Conservation (phyloP, 2,329 filamentous ascomycete genomes). For the Neophaeococcomyces aloes region DNA sequence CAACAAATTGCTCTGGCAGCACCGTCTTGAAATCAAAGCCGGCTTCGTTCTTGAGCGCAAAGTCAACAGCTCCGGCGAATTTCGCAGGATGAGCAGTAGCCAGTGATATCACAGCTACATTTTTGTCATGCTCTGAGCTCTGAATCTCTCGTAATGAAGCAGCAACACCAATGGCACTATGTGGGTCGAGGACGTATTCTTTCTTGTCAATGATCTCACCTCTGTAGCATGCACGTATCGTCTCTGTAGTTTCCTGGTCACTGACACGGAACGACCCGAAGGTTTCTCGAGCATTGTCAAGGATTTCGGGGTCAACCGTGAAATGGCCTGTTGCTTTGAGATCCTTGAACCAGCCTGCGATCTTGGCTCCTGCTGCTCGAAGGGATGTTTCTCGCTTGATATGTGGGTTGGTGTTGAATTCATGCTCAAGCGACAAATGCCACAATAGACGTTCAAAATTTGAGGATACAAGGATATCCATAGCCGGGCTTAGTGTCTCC, state of each 20-base stretch:
- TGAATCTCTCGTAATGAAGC: slow-evolving; percentile 61
- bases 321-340: slow-evolving; percentile 78
- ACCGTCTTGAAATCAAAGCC: slow-evolving; percentile 69
- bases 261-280: slow-evolving; percentile 70
- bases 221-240: slow-evolving; percentile 49
- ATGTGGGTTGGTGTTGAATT: slow-evolving; percentile 22
- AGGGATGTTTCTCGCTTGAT: slow-evolving; percentile 14
- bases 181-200: slow-evolving; percentile 82
- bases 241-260: slow-evolving; percentile 56
- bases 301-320: slow-evolving; percentile 62
- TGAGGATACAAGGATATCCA: slow-evolving; percentile 93
- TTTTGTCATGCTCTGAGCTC: slow-evolving; percentile 6
- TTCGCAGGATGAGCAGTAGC: slow-evolving; percentile 95
- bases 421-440: slow-evolving; percentile 74
- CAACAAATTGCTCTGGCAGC: slow-evolving; percentile 70
- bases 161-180: slow-evolving; percentile 76
- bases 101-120: slow-evolving; percentile 48
- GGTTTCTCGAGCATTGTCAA: slow-evolving; percentile 57
- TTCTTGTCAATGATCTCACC: slow-evolving; percentile 34
- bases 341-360: slow-evolving; percentile 64
- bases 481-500: slow-evolving; percentile 86
- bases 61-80: slow-evolving; percentile 74
- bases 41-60: slow-evolving; percentile 60
- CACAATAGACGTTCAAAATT: slow-evolving; percentile 95
- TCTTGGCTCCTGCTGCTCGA: slow-evolving; percentile 51